phyloP scores from a whole-genome alignment of 2,329 filamentous ascomycete genomes.

The Aspergillus phoenicis region DNA sequence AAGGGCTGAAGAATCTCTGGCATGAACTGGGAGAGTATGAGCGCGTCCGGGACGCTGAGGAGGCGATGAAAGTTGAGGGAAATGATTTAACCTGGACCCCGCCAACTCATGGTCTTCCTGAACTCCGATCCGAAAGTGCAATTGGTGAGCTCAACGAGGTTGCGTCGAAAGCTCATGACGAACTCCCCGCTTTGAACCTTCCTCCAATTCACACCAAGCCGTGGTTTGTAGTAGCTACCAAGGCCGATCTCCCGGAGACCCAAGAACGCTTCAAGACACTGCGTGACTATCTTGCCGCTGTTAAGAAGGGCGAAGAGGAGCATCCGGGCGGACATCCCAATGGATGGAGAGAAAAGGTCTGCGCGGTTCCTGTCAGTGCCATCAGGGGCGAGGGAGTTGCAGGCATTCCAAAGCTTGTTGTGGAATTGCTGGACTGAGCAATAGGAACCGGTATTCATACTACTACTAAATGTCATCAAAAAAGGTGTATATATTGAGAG shows the following conservation, averaged over 20 bases:
- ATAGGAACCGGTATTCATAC: not conserved
- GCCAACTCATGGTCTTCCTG: slow-evolving; percentile 27
- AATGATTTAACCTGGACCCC: slow-evolving; percentile 59
- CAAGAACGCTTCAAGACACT: slow-evolving; percentile 74
- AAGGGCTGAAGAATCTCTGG: slow-evolving; percentile 81
- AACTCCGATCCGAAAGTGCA: slow-evolving; percentile 22
- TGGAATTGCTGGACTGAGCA: slow-evolving; percentile 43
- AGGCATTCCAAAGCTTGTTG: slow-evolving; percentile 45
- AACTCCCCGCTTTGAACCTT: slow-evolving; percentile 52
- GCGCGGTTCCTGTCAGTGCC: slow-evolving; percentile 83
- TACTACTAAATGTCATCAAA: not conserved
- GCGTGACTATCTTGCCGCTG: slow-evolving; percentile 67
- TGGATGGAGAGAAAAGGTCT: slow-evolving; percentile 61
- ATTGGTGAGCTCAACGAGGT: not conserved
- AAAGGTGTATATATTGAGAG: not conserved
- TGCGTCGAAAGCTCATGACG: slow-evolving; percentile 14
- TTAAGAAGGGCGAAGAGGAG: slow-evolving; percentile 63
- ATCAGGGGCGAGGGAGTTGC: slow-evolving; percentile 84
- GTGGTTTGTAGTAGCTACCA: slow-evolving; percentile 95
- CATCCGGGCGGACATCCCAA: slow-evolving; percentile 76
- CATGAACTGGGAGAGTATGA: slow-evolving; percentile 88
- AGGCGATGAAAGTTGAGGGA: slow-evolving; percentile 64
- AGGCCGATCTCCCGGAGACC: slow-evolving; percentile 80
- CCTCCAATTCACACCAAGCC: slow-evolving; percentile 89
- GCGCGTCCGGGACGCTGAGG: slow-evolving; percentile 72